Percentiles rank a stretch among this genome's conserved stretches.
These are phyloP conservation scores for Podaxis sp. DNA, from an alignment of 768 basidiomycete genomes.

Conservation along the genomic window DNA sequence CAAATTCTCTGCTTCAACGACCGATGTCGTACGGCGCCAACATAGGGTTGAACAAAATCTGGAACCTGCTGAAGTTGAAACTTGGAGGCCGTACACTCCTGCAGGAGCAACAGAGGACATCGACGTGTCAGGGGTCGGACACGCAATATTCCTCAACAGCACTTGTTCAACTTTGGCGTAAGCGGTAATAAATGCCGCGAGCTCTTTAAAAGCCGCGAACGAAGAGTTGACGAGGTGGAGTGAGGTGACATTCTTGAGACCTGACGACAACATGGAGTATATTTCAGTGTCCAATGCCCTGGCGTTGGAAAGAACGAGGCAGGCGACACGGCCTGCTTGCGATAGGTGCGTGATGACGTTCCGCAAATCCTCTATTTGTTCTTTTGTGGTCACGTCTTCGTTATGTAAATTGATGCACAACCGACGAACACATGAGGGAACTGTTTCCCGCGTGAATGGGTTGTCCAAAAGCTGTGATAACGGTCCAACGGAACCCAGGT, in stretches of 20 bases:
- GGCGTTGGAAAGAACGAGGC: neutral
- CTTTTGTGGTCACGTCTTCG: neutral
- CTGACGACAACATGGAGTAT: neutral
- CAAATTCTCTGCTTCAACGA: neutral
- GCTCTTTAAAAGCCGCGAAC: neutral
- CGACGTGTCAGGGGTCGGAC: neutral
- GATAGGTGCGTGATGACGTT: neutral
- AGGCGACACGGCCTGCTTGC: neutral
- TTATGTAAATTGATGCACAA: neutral
- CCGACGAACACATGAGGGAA: conserved; percentile 1
- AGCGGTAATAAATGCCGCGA: neutral
- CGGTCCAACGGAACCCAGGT: conserved; percentile 16
- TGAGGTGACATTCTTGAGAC: neutral
- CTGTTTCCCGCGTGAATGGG: neutral
- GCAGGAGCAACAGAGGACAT: neutral
- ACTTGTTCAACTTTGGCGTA: neutral
- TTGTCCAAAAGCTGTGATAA: conserved; percentile 17
- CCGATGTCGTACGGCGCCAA: neutral
- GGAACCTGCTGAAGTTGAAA: neutral
- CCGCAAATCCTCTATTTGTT: neutral
- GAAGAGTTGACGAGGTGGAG: neutral
- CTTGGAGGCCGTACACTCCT: neutral
- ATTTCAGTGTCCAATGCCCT: neutral
- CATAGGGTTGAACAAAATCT: neutral
- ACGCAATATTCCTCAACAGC: neutral